A percentile compares a stretch with the other conserved stretches of the same genome.
Conservation (phyloP, 83 land plant species). For the Thuja plicata region DNA sequence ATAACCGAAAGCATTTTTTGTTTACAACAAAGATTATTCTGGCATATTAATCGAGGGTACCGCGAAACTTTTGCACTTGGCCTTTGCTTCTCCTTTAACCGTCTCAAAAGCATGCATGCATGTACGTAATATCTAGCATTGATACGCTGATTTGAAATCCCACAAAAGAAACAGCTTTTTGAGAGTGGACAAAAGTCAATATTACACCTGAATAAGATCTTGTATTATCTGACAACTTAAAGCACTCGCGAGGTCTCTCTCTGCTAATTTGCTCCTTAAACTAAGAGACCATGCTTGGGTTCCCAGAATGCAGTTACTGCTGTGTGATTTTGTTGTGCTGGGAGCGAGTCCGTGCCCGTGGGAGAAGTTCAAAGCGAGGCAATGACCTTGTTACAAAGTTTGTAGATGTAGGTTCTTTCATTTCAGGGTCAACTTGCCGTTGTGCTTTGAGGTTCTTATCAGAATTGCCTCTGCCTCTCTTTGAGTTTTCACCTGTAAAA, state of each 20-base stretch:
- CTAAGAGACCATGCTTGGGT: background rate
- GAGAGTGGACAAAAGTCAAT: background rate
- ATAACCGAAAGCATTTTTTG: background rate
- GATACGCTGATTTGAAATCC: background rate
- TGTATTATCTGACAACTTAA: background rate
- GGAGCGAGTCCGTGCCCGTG: background rate
- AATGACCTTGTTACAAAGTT: background rate
- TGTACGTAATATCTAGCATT: background rate
- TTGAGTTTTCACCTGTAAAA: background rate
- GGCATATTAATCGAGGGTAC: too few relatives aligned
- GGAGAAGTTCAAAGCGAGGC: background rate
- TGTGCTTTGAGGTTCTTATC: conserved; percentile 10
- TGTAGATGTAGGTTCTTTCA: background rate
- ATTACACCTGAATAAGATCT: background rate
- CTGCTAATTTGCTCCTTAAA: background rate
- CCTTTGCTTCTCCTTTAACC: conserved; percentile 2
- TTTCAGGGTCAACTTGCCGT: background rate
- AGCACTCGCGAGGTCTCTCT: background rate
- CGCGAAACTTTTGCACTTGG: background rate
- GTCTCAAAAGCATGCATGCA: background rate
- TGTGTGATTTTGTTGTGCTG: background rate
- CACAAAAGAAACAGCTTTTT: background rate
- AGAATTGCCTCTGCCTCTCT: background rate
- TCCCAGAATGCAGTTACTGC: background rate
- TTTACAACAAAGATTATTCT: background rate